Conservation (phyloP, 179 eudicot genomes). For the Nepenthes alata region DNA sequence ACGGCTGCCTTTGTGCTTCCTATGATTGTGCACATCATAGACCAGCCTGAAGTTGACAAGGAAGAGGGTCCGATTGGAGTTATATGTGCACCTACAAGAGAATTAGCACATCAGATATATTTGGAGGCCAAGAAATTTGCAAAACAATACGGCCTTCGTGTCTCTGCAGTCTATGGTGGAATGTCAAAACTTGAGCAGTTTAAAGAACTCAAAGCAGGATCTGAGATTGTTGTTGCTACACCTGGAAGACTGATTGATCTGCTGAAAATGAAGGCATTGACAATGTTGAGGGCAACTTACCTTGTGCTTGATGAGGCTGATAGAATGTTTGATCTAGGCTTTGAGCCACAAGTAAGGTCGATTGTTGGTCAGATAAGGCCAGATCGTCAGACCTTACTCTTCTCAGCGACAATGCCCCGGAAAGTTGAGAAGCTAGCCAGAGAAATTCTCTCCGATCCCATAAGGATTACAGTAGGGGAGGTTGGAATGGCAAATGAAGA, state of each 20-base stretch:
- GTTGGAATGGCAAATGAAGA: slow-evolving; percentile 97
- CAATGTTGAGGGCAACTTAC: slow-evolving; percentile 82
- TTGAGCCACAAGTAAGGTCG: slow-evolving; percentile 95
- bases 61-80: slow-evolving; percentile 97
- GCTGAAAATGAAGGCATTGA: slow-evolving; percentile 86
- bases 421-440: slow-evolving; percentile 92
- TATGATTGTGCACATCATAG: slow-evolving; percentile 94
- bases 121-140: slow-evolving; percentile 89
- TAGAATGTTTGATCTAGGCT: slow-evolving; percentile 97
- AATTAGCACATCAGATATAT: slow-evolving; percentile 94
- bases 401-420: slow-evolving; percentile 95
- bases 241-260: slow-evolving; percentile 93
- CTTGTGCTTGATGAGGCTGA: slow-evolving; percentile 97
- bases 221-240: slow-evolving; percentile 89
- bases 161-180: slow-evolving; percentile 93
- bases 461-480: slow-evolving; percentile 84
- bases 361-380: slow-evolving; percentile 97
- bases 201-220: slow-evolving; percentile 88
- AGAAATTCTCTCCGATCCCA: slow-evolving; percentile 83
- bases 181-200: slow-evolving; percentile 96
- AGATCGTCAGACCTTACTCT: slow-evolving; percentile 84
- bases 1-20: slow-evolving; percentile 98
- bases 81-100: slow-evolving; percentile 95
- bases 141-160: slow-evolving; percentile 63
- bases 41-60: slow-evolving; percentile 84